phyloP scores from a whole-genome alignment of 495 filamentous ascomycete genomes.

The Tetracladium marchalianum region DNA sequence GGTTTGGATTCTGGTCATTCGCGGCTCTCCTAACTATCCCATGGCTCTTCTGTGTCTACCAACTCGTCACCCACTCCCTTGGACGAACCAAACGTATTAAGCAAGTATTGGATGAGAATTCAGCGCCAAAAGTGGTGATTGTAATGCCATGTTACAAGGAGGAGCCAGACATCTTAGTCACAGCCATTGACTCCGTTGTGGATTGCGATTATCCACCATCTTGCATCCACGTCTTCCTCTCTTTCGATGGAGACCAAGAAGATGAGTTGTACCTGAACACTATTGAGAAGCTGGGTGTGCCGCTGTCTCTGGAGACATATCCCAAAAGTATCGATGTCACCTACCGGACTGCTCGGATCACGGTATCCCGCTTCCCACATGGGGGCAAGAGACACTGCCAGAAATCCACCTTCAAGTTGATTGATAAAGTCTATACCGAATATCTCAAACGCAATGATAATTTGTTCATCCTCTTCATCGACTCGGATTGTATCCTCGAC shows the following conservation, averaged over 20 bases:
- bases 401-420: conserved; percentile 87
- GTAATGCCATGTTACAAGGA: conserved; percentile 98
- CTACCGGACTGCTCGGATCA: conserved; percentile 75
- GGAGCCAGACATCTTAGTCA: conserved; percentile 72
- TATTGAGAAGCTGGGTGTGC: conserved; percentile 79
- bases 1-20: conserved; percentile 97
- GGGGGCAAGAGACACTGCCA: conserved; percentile 93
- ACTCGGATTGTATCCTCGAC: conserved; percentile 96
- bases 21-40: conserved; percentile 74
- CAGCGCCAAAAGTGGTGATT: conserved; percentile 90
- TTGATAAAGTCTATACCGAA: conserved; percentile 85
- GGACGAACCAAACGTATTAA: conserved; percentile 77
- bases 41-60: conserved; percentile 89
- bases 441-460: conserved; percentile 87
- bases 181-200: conserved; percentile 85
- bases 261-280: conserved; percentile 87
- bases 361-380: conserved; percentile 86
- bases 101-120: conserved; percentile 69
- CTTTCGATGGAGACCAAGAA: conserved; percentile 84
- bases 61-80: conserved; percentile 75
- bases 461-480: conserved; percentile 93
- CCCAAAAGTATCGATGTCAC: conserved; percentile 85
- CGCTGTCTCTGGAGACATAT: conserved; percentile 64
- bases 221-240: conserved; percentile 93
- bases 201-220: conserved; percentile 90